Percentiles rank a stretch among this genome's conserved stretches.
phyloP scores from a whole-genome alignment of 345 rosid genomes.

The Dovyalis caffra region DNA sequence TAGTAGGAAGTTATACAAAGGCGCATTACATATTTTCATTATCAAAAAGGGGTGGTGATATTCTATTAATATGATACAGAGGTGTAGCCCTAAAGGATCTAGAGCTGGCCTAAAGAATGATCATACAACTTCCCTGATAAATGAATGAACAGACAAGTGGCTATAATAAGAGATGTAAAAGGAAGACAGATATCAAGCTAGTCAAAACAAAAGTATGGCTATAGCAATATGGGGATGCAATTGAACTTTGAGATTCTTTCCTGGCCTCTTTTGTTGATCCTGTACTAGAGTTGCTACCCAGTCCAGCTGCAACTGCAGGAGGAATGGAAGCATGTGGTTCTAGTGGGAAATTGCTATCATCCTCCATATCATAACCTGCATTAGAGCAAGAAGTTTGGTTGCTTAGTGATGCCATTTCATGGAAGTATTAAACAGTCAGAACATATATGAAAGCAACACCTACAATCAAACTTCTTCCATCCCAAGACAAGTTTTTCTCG shows the following conservation, averaged over 20 bases:
- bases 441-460: conserved; percentile 21
- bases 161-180: conserved; percentile 25
- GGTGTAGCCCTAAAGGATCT: conserved; percentile 1
- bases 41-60: not conserved
- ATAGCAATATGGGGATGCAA: conserved; percentile 20
- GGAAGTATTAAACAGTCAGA: not conserved
- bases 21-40: not conserved
- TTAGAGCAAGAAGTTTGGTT: not conserved
- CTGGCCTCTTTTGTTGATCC: conserved; percentile 31
- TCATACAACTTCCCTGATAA: not conserved
- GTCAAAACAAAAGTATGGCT: conserved; percentile 5
- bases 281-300: conserved; percentile 35
- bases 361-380: conserved; percentile 67
- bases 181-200: conserved; percentile 13
- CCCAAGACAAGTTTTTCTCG: conserved; percentile 69
- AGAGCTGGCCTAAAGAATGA: not conserved
- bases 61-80: not conserved
- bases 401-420: not conserved
- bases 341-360: conserved; percentile 23
- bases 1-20: not conserved
- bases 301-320: conserved; percentile 67
- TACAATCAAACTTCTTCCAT: conserved; percentile 80
- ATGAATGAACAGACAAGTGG: conserved; percentile 1
- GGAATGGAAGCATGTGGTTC: conserved; percentile 44
- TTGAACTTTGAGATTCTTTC: conserved; percentile 34